phyloP scores from a whole-genome alignment of 805 yeast genomes.

The Saccharomycopsis sp. region DNA sequence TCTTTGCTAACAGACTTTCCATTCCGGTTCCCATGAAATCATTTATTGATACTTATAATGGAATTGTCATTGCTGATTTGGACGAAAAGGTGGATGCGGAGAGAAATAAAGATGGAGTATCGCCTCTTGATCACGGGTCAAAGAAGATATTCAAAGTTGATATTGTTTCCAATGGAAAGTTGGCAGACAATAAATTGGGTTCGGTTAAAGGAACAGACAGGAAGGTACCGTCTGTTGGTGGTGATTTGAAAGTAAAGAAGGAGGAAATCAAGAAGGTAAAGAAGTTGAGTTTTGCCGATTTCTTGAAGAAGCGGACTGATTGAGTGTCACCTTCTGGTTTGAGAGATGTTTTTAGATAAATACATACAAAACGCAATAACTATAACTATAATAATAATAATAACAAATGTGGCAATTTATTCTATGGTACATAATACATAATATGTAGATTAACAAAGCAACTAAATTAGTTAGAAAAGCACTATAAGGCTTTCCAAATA shows the following conservation, averaged over 20 bases:
- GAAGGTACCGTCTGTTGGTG: conserved; percentile 17
- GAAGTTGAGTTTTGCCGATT: conserved; percentile 70
- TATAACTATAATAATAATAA: too few species aligned
- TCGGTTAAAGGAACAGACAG: conserved; percentile 12
- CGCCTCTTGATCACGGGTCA: neutral
- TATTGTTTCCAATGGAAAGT: neutral
- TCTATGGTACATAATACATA: too few species aligned
- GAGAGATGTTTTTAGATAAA: neutral
- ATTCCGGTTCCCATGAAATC: conserved; percentile 25
- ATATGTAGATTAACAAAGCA: too few species aligned
- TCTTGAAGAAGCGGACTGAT: conserved; percentile 43
- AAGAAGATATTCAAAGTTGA: neutral
- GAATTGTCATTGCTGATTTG: neutral
- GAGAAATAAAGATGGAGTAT: too few species aligned
- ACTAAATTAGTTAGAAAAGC: too few species aligned
- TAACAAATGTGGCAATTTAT: too few species aligned
- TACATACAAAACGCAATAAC: too few species aligned
- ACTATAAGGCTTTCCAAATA: conserved; percentile 51
- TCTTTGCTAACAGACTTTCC: conserved; percentile 24
- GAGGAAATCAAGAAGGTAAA: conserved; percentile 36
- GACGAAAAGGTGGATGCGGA: neutral
- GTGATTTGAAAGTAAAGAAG: conserved; percentile 6
- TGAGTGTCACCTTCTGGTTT: neutral
- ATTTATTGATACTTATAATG: neutral
- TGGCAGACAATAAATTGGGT: conserved; percentile 9